These are phyloP conservation scores for Thalassiosira profunda DNA, from an alignment of 108 stramenopile species.

Conservation along the genomic window DNA sequence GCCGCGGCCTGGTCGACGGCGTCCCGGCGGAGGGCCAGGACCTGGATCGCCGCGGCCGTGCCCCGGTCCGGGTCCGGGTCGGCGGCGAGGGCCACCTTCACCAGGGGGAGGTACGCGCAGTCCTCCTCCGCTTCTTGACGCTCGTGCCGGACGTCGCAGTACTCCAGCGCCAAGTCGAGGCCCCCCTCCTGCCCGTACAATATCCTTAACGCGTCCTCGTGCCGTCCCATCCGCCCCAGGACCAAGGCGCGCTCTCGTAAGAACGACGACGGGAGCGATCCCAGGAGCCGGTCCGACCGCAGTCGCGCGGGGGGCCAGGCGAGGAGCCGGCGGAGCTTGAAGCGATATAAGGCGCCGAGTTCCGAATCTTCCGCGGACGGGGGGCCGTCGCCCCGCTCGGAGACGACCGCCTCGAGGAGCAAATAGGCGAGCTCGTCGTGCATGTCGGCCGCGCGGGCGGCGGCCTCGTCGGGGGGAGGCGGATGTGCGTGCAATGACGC, in stretches of 20 bases:
- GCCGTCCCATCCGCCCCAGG: constrained; percentile 83
- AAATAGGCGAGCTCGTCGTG: constrained; percentile 89
- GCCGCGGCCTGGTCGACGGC: constrained; percentile 85
- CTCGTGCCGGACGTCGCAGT: constrained; percentile 84
- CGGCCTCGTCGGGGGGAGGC: constrained; percentile 26
- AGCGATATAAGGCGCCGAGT: constrained; percentile 74
- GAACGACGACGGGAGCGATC: constrained; percentile 79
- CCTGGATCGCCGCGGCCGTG: constrained; percentile 79
- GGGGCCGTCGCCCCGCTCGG: constrained; percentile 76
- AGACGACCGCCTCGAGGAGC: constrained; percentile 87
- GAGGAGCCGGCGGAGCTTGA: constrained; percentile 74
- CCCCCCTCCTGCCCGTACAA: constrained; percentile 77
- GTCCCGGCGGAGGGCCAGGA: constrained; percentile 75
- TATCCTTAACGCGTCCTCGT: constrained; percentile 88
- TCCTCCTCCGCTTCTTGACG: constrained; percentile 63
- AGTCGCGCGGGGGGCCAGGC: constrained; percentile 79
- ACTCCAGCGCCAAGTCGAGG: constrained; percentile 86
- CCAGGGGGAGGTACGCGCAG: constrained; percentile 86
- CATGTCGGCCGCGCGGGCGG: constrained; percentile 69
- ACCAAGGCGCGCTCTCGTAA: constrained; percentile 82
- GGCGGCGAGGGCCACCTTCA: constrained; percentile 81
- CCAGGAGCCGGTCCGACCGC: constrained; percentile 74
- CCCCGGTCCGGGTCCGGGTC: constrained; percentile 72
- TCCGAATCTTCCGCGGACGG: constrained; percentile 58
- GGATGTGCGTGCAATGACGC: not conserved